phyloP scores from a whole-genome alignment of 345 rosid species.

The Geranium rotundifolium region DNA sequence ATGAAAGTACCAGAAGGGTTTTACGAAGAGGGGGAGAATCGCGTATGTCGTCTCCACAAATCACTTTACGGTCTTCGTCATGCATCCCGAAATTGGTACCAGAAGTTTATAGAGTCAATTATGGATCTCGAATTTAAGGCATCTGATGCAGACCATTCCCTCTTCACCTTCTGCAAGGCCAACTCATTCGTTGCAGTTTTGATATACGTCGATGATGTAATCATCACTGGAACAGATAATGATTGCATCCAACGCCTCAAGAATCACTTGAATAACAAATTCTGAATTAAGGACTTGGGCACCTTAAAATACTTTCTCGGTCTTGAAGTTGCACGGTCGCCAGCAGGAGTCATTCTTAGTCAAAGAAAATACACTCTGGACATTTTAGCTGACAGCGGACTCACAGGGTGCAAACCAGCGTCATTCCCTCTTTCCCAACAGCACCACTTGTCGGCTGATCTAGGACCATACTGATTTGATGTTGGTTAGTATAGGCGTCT shows the following conservation, averaged over 20 bases:
- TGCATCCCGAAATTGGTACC: neutral
- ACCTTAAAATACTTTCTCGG: neutral
- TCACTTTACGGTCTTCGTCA: neutral
- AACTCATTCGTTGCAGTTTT: neutral
- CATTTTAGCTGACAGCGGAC: too few species aligned
- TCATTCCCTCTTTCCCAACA: neutral
- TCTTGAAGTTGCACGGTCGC: neutral
- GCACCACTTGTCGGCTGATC: neutral
- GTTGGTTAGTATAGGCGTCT: neutral
- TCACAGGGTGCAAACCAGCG: neutral
- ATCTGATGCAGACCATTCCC: too few species aligned
- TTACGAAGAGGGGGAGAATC: conserved; percentile 1
- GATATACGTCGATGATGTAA: neutral
- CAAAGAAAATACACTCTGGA: neutral
- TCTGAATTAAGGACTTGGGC: neutral
- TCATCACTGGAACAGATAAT: neutral
- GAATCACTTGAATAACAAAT: neutral
- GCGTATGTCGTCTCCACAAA: neutral
- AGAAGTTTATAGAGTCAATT: neutral
- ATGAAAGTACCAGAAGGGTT: neutral
- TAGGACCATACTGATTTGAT: neutral
- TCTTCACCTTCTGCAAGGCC: too few species aligned
- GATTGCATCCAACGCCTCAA: too few species aligned
- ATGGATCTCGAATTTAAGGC: neutral
- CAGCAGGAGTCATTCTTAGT: neutral